Evolutionary conservation across 225 moss, liverwort and hornwort species (phyloP).

Genomic region (Lunularia cruciata): DNA sequence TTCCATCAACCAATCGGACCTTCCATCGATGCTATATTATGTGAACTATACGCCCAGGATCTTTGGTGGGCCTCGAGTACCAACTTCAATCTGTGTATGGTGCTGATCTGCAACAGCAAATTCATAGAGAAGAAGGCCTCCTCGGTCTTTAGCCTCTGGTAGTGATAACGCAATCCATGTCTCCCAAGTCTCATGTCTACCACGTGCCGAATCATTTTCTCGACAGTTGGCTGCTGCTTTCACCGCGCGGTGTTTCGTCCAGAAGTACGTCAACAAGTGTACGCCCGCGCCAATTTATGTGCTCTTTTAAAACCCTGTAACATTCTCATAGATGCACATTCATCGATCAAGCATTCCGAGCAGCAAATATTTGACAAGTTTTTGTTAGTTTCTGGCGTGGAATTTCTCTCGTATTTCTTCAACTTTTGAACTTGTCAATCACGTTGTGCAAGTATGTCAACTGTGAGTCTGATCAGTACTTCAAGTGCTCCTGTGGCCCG

Average conservation of each 20-base stretch:
- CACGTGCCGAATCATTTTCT: not conserved
- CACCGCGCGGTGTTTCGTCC: not conserved
- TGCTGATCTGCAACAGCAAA: no score
- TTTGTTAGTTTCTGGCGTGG: not conserved
- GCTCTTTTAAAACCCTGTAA: not conserved
- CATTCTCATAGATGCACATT: no score
- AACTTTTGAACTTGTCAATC: not conserved
- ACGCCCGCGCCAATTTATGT: no score
- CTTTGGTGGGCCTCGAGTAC: no score
- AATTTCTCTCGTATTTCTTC: no score
- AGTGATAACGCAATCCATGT: not conserved
- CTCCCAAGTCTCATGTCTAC: not conserved
- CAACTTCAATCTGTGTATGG: no score
- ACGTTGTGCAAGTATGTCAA: slow-evolving; percentile 3
- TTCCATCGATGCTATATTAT: no score
- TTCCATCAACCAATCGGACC: no score
- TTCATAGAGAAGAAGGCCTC: no score
- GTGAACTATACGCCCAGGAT: no score
- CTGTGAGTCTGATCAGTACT: not conserved
- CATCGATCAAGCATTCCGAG: not conserved
- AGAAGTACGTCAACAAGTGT: not conserved
- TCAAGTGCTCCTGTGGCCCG: not conserved
- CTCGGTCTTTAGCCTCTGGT: no score
- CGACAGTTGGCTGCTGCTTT: slow-evolving; percentile 5
- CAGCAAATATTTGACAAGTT: no score